Percentiles rank a stretch among this genome's conserved stretches.
Conservation (phyloP, 2,329 filamentous ascomycete genomes). For the Pseudogymnoascus pannorum region DNA sequence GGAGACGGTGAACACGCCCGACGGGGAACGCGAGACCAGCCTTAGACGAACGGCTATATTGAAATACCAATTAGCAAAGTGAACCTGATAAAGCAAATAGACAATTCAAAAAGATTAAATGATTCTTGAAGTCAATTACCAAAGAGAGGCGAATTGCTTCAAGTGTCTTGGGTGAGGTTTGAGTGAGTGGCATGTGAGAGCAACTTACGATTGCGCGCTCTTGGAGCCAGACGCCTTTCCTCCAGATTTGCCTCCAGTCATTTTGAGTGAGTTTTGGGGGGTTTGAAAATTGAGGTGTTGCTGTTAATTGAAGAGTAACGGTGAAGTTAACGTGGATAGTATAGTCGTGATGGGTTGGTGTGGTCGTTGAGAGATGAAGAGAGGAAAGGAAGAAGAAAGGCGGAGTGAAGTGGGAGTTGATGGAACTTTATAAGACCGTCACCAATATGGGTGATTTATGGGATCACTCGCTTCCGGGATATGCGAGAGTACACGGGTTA, state of each 20-base stretch:
- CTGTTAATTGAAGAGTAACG: constrained; percentile 16
- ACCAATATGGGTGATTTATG: constrained; percentile 9
- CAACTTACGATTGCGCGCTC: constrained; percentile 95
- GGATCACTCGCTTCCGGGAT: constrained; percentile 13
- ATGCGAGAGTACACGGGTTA: neutral
- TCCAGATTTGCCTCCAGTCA: constrained; percentile 99
- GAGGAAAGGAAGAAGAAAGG: constrained; percentile 25
- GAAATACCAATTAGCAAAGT: constrained; percentile 33
- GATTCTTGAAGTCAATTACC: constrained; percentile 9
- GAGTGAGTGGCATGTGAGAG: constrained; percentile 10
- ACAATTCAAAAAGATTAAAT: constrained; percentile 19
- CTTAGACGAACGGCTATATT: constrained; percentile 86
- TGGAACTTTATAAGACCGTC: constrained; percentile 14
- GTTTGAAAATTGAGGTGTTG: constrained; percentile 26
- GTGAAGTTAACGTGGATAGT: constrained; percentile 21
- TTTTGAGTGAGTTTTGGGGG: constrained; percentile 57
- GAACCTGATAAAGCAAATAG: constrained; percentile 20
- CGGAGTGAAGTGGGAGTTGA: constrained; percentile 16
- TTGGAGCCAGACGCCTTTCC: constrained; percentile 99
- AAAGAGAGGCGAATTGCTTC: constrained; percentile 35
- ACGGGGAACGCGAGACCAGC: constrained; percentile 98
- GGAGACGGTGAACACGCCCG: constrained; percentile 97
- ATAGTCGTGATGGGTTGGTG: constrained; percentile 15
- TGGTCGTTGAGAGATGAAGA: constrained; percentile 9
- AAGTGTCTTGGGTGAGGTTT: neutral